These are phyloP conservation scores for Phytophthora macrochlamydospora DNA, from an alignment of 352 stramenopile genomes.

Conservation along the genomic window DNA sequence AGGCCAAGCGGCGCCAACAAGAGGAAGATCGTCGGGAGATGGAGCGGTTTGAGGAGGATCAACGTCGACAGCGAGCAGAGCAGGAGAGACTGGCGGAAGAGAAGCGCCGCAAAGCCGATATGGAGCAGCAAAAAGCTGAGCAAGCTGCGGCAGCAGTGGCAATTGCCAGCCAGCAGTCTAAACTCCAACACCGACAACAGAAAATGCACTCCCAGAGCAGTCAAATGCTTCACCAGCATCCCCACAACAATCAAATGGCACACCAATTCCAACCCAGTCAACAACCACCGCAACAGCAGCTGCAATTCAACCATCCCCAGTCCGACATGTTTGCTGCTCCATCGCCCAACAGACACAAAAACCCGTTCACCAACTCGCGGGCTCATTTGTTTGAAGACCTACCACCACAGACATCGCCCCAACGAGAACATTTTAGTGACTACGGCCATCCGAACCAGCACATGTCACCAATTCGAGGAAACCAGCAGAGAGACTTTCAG, in stretches of 20 bases:
- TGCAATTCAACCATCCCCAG: constrained; percentile 2
- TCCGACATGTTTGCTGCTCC: constrained; percentile 4
- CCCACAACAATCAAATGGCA: neutral
- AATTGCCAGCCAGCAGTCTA: constrained; percentile 39
- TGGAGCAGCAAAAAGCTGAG: constrained; percentile 46
- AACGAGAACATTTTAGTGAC: constrained; percentile 3
- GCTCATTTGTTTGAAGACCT: constrained; percentile 60
- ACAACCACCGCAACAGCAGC: constrained; percentile 11
- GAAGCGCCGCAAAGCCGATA: constrained; percentile 51
- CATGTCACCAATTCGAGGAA: constrained; percentile 12
- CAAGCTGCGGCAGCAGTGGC: constrained; percentile 40
- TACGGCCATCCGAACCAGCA: constrained; percentile 22
- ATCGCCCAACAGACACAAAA: constrained; percentile 23
- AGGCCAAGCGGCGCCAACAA: constrained; percentile 56
- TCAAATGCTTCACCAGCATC: constrained; percentile 7
- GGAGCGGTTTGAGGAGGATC: constrained; percentile 56
- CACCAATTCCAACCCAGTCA: neutral
- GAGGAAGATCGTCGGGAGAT: constrained; percentile 63
- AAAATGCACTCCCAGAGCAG: constrained; percentile 20
- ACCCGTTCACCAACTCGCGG: constrained; percentile 58
- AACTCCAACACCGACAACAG: constrained; percentile 39
- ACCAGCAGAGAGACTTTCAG: constrained; percentile 1
- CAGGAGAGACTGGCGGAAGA: constrained; percentile 50
- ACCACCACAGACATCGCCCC: constrained; percentile 12
- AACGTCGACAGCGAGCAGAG: constrained; percentile 47